Conservation (phyloP, 805 yeast species). For the Maudiozyma barnettii region DNA sequence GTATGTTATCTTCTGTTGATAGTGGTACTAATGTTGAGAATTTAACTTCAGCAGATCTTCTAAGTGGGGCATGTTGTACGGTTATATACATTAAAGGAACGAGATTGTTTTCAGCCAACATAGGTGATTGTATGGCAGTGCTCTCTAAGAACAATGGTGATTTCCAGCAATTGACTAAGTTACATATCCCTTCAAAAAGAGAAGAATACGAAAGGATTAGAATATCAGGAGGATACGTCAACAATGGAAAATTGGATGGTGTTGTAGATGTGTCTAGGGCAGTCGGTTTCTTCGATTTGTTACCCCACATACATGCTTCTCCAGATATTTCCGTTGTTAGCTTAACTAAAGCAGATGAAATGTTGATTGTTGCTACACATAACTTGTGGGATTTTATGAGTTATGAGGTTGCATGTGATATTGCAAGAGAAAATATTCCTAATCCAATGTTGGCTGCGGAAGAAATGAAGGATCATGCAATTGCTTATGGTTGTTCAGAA, state of each 20-base stretch:
- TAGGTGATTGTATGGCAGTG: constrained; percentile 84
- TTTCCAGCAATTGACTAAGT: constrained; percentile 56
- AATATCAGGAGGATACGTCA: constrained; percentile 85
- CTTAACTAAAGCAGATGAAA: constrained; percentile 65
- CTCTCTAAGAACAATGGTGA: constrained; percentile 77
- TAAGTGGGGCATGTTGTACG: constrained; percentile 79
- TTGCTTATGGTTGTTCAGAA: constrained; percentile 79
- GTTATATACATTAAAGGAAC: constrained; percentile 68
- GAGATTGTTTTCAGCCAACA: constrained; percentile 68
- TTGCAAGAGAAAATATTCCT: constrained; percentile 68
- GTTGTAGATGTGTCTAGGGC: constrained; percentile 78
- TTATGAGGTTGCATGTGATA: constrained; percentile 81
- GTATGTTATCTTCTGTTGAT: constrained; percentile 39
- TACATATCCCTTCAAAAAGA: constrained; percentile 76
- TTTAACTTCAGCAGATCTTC: constrained; percentile 57
- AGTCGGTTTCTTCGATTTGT: constrained; percentile 76
- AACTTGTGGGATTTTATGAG: constrained; percentile 80
- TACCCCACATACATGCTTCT: constrained; percentile 83
- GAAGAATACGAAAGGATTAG: constrained; percentile 78
- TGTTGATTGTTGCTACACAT: constrained; percentile 73
- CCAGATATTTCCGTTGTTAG: constrained; percentile 64
- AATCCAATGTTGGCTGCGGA: constrained; percentile 91
- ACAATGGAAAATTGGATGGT: constrained; percentile 79
- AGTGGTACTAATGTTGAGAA: constrained; percentile 40
- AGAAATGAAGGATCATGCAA: constrained; percentile 85